Conservation (phyloP, 2,329 filamentous ascomycete genomes). For the Herpotrichia juniperi region DNA sequence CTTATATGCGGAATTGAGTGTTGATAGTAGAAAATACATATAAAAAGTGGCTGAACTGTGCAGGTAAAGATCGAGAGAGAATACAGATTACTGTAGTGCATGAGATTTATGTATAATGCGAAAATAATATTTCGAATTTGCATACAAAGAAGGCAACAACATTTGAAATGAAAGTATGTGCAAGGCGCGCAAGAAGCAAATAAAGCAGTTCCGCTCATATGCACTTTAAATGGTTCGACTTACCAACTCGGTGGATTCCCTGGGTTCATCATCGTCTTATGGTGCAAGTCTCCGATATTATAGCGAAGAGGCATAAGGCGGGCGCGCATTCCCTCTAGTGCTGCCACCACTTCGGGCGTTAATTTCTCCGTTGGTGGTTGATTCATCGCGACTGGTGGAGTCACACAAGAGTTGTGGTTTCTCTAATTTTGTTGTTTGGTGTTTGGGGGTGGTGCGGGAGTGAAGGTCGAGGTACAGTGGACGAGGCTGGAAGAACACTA, state of each 20-base stretch:
- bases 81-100: too few species aligned
- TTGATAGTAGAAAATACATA: too few species aligned
- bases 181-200: constrained; percentile 65
- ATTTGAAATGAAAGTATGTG: constrained; percentile 52
- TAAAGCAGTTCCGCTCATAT: background rate
- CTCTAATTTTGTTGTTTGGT: background rate
- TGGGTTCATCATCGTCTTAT: constrained; percentile 8
- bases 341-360: constrained; percentile 11
- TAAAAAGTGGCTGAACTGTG: too few species aligned
- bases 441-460: background rate
- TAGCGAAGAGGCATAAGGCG: constrained; percentile 20
- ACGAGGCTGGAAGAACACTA: background rate
- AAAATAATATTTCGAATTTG: background rate
- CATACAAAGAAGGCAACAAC: background rate
- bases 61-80: too few species aligned
- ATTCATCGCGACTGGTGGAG: constrained; percentile 4
- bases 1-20: too few species aligned
- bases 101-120: background rate
- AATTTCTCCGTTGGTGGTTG: constrained; percentile 1
- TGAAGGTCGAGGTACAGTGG: background rate
- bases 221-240: constrained; percentile 1
- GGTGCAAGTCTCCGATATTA: constrained; percentile 17
- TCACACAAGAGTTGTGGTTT: background rate
- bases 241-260: constrained; percentile 19
- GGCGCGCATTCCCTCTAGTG: constrained; percentile 17